Conservation (phyloP, 2,329 filamentous ascomycete species). For the Hymenotorrendiella dingleyae region DNA sequence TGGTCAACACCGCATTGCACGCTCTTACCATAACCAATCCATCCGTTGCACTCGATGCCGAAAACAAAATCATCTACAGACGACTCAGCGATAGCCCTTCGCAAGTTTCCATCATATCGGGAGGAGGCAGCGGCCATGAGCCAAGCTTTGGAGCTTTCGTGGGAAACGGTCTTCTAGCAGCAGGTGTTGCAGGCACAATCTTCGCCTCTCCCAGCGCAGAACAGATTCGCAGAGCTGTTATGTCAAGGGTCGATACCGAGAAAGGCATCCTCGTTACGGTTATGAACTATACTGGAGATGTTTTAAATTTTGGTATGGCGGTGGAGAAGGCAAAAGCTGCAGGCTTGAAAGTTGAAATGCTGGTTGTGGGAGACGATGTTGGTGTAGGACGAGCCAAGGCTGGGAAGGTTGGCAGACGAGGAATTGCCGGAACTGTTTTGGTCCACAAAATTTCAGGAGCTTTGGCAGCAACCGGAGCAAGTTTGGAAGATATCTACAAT, state of each 20-base stretch:
- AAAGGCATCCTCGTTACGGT: constrained; percentile 82
- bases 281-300: constrained; percentile 90
- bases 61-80: constrained; percentile 80
- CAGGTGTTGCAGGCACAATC: constrained; percentile 79
- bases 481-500: constrained; percentile 64
- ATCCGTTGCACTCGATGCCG: constrained; percentile 67
- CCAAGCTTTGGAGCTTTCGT: constrained; percentile 84
- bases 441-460: constrained; percentile 90
- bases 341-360: constrained; percentile 76
- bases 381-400: constrained; percentile 75
- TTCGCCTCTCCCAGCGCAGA: constrained; percentile 78
- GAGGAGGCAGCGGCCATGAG: constrained; percentile 86
- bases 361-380: constrained; percentile 87
- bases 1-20: constrained; percentile 71
- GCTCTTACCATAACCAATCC: constrained; percentile 81
- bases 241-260: constrained; percentile 62
- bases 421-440: constrained; percentile 85
- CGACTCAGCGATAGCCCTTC: constrained; percentile 46
- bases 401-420: constrained; percentile 87
- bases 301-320: constrained; percentile 89
- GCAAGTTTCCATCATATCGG: constrained; percentile 78
- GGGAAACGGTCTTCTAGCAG: constrained; percentile 71
- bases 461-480: constrained; percentile 63
- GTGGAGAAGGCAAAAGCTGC: constrained; percentile 85
- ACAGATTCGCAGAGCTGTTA: constrained; percentile 73